phyloP scores from a whole-genome alignment of 768 basidiomycete genomes.

The Lactarius vividus region DNA sequence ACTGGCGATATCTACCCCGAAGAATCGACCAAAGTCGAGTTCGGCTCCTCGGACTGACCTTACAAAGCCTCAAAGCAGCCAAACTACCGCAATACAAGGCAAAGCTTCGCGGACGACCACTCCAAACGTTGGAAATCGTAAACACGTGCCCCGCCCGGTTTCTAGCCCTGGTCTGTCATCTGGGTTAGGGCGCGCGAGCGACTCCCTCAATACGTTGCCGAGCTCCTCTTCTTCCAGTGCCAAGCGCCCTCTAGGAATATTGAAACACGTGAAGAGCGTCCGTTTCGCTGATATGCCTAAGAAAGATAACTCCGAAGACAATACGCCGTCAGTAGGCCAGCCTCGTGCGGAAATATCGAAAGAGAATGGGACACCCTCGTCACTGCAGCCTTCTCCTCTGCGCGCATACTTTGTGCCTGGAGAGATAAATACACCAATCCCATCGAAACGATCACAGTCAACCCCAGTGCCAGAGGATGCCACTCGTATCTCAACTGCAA shows the following conservation, averaged over 20 bases:
- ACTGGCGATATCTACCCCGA: neutral
- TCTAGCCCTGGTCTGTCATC: neutral
- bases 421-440: neutral
- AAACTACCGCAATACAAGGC: neutral
- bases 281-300: slow-evolving; percentile 25
- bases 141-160: neutral
- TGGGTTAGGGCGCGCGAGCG: neutral
- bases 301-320: neutral
- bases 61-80: slow-evolving; percentile 3
- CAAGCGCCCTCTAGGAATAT: slow-evolving; percentile 23
- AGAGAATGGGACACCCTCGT: neutral
- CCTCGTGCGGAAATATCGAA: slow-evolving; percentile 5
- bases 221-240: neutral
- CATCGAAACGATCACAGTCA: neutral
- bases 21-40: slow-evolving; percentile 19
- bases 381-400: slow-evolving; percentile 23
- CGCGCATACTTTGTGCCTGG: slow-evolving; percentile 14
- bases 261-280: slow-evolving; percentile 28
- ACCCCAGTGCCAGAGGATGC: neutral
- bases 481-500: neutral
- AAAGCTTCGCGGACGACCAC: neutral
- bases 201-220: neutral
- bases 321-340: neutral
- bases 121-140: neutral
- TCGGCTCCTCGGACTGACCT: slow-evolving; percentile 18